phyloP scores from a whole-genome alignment of 306 rosid genomes.

The Gillenia trifoliata region DNA sequence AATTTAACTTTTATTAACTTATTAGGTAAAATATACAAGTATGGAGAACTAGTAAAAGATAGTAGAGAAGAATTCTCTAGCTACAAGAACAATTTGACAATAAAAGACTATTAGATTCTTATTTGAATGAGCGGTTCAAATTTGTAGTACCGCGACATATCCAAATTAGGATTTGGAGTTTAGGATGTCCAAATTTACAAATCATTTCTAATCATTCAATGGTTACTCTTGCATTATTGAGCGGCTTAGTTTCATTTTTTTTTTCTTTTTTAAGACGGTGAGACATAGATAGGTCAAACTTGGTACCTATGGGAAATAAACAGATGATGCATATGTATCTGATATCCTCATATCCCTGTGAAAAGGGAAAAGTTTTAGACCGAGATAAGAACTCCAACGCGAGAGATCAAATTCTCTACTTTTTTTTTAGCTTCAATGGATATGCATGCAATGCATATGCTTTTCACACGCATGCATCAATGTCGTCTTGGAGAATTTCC shows the following conservation, averaged over 20 bases:
- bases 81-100: neutral
- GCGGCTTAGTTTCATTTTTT: neutral
- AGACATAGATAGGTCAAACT: neutral
- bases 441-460: slow-evolving; percentile 25
- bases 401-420: neutral
- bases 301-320: neutral
- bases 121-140: neutral
- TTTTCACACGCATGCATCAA: neutral
- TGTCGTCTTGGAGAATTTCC: neutral
- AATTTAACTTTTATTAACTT: no score
- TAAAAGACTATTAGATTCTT: neutral
- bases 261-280: neutral
- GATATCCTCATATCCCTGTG: neutral
- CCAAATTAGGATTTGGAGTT: neutral
- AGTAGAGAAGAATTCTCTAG: neutral
- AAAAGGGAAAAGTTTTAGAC: neutral
- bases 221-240: neutral
- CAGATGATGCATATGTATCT: neutral
- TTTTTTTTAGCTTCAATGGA: slow-evolving; percentile 10
- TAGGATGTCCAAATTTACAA: neutral
- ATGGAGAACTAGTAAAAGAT: neutral
- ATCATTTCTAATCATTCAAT: neutral
- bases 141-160: neutral
- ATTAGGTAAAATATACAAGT: neutral
- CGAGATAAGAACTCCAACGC: neutral